A percentile compares a stretch with the other conserved stretches of the same genome.
phyloP scores from a whole-genome alignment of 2,329 filamentous ascomycete species.

The Colletotrichum chrysophilum region DNA sequence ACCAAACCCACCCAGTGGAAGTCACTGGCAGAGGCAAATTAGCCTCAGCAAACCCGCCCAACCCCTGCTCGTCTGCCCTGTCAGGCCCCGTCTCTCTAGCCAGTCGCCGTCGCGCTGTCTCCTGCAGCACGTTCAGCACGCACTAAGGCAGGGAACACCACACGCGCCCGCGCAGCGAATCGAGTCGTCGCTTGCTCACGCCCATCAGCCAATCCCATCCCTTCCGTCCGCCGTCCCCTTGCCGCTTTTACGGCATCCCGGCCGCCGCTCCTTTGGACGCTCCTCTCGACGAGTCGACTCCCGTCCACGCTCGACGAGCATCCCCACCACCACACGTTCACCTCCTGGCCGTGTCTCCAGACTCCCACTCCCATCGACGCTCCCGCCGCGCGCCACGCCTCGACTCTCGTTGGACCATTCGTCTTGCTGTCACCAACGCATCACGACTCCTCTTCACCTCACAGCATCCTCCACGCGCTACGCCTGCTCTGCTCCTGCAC shows the following conservation, averaged over 20 bases:
- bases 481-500: slow-evolving; percentile 2
- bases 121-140: slow-evolving; percentile 29
- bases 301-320: background rate
- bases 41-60: background rate
- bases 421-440: slow-evolving; percentile 14
- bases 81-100: slow-evolving; percentile 5
- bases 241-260: slow-evolving; percentile 25
- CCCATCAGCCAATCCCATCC: slow-evolving; percentile 19
- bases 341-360: slow-evolving; percentile 9
- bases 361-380: slow-evolving; percentile 4
- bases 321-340: slow-evolving; percentile 11
- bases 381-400: slow-evolving; percentile 21
- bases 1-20: background rate
- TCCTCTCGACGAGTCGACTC: background rate
- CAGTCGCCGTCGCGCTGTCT: slow-evolving; percentile 19
- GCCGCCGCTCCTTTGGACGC: background rate
- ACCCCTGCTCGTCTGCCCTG: slow-evolving; percentile 1
- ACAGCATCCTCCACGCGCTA: slow-evolving; percentile 21
- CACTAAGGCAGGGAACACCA: slow-evolving; percentile 31
- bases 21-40: slow-evolving; percentile 14
- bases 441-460: slow-evolving; percentile 18
- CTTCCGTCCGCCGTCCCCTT: slow-evolving; percentile 10
- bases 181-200: slow-evolving; percentile 30
- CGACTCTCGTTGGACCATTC: slow-evolving; percentile 19
- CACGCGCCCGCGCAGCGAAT: slow-evolving; percentile 33